Evolutionary conservation across 495 filamentous ascomycete genomes (phyloP).

Genomic region (Pyronema omphalodes): DNA sequence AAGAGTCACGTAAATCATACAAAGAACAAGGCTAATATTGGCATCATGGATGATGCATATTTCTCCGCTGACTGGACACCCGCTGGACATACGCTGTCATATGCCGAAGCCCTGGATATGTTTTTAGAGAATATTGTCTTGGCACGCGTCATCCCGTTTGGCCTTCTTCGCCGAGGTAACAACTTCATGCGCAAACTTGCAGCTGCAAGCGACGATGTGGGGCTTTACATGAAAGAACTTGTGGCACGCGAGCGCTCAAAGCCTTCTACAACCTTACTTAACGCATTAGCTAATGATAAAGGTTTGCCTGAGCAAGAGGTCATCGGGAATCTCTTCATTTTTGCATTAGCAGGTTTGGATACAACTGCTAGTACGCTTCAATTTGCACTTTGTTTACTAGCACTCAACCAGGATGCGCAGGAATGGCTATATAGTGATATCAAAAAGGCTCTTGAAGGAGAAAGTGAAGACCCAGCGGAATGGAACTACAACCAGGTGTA

Average conservation of each 20-base stretch:
- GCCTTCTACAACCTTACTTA: background rate
- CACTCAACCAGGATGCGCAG: conserved; percentile 28
- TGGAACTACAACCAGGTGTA: conserved; percentile 28
- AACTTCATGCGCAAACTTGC: conserved; percentile 5
- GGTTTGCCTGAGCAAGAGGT: conserved; percentile 28
- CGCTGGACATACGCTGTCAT: conserved; percentile 9
- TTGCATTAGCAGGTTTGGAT: conserved; percentile 35
- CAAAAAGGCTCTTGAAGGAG: conserved; percentile 25
- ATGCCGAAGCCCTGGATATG: conserved; percentile 19
- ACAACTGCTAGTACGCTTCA: conserved; percentile 32
- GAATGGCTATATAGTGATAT: conserved; percentile 30
- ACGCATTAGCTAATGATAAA: conserved; percentile 9
- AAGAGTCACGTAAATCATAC: background rate
- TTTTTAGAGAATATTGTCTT: conserved; percentile 17
- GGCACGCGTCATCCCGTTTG: conserved; percentile 8
- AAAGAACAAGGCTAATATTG: background rate
- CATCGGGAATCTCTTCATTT: conserved; percentile 33
- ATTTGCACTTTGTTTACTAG: conserved; percentile 29
- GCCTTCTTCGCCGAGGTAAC: conserved; percentile 7
- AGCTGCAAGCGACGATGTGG: conserved; percentile 9
- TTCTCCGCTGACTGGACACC: conserved; percentile 5
- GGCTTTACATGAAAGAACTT: conserved; percentile 15
- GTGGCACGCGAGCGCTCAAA: conserved; percentile 3
- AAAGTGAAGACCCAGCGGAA: conserved; percentile 15
- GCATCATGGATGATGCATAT: conserved; percentile 1